Evolutionary conservation across 768 basidiomycete species (phyloP), one percentile per base, ranked within the genome.

Genomic region (Calocybe gangraenosa): DNA sequence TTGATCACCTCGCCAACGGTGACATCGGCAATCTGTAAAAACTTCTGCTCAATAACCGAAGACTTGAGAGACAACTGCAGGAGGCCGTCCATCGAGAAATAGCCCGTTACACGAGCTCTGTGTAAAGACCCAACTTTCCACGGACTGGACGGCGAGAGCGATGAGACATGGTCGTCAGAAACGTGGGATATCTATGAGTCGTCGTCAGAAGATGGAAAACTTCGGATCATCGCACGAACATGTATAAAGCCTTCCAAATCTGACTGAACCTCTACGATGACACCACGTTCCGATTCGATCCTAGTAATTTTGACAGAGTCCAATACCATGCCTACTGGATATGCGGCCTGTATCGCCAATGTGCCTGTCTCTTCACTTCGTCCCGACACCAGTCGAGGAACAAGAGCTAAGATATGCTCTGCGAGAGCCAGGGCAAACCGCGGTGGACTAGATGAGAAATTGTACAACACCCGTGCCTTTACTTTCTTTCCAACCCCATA

Each of bases 131-230:
- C 87, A 42, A 79, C 58, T 63, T 82, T 88, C 87, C 87, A 97
- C 17, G 84, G 76, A 14, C 89, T 87, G 17, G 83, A 80, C n/a
- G 74, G 64, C 5, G 87, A 79, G 18, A 96, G 68, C n/a, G 82
- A 74, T 13, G 86, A 77, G n/a, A 92, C 70, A 59, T 92, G 92
- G 37, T 93, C 89, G 59, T 98, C 93, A 7, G 92, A 88, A 37
- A 87, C 73, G 61, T 96, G 92, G 9, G 95, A 96, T 56, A 99
- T 96, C 92, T 98, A 54, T 11, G 40, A 15, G 14, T 17, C 3
- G 21, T 45, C 18, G 42, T 45, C 39, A 46, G 59, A 53, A 9
- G 48, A 35, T 15, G 13, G 11, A 3, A 28, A 28, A 11, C 25
- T 34, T 37, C 36, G 37, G 46, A 46, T 41, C 15, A 50, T 41